Evolutionary conservation across 2,329 filamentous ascomycete species (phyloP), one percentile per base, ranked within the genome.

Genomic region (Clonostachys rhizophaga): DNA sequence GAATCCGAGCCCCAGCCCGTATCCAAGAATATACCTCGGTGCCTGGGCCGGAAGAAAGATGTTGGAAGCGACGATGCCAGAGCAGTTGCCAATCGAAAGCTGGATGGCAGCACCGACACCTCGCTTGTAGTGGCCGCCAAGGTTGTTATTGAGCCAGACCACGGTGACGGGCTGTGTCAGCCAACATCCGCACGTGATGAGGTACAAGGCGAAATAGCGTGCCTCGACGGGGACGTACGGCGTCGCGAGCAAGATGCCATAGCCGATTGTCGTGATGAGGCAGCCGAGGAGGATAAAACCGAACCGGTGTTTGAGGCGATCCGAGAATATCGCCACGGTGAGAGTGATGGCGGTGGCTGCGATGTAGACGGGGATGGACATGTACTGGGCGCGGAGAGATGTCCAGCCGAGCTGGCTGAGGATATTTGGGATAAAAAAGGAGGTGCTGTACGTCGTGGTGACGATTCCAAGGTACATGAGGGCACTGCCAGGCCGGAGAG

Each of bases 71-170:
- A 79, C 63, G 43, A 79, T 71, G 5, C 75, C 76, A 0, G 67
- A 71, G 8, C 70, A 51, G 55, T 79, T 79, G 12, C 76, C 77
- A 6, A 78, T 65, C 49, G 71, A 56, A 43, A 60, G 52, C 64
- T 73, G 73, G 50, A 80, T 67, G 14, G 76, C 78, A 17, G 75
- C 68, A 6, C 71, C 69, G 30, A 83, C 68, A 1, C 70, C 67
- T 16, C 77, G 70, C 63, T 83, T 83, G 58, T 79, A 81, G 56
- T 80, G 76, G 2, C 78, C 78, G 1, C 68, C 71, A 52, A 81
- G 68, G 52, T 78, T 78, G 56, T 83, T 81, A 48, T 69, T 55
- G 10, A 83, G 63, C 79, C 79, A 84, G 7, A 69, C 74, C 24
- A 83, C 62, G 2, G 70, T 67, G 40, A 83, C 70, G 2, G 79